phyloP scores from a whole-genome alignment of 2,329 filamentous ascomycete genomes.

The Colletotrichum neosansevieriae region DNA sequence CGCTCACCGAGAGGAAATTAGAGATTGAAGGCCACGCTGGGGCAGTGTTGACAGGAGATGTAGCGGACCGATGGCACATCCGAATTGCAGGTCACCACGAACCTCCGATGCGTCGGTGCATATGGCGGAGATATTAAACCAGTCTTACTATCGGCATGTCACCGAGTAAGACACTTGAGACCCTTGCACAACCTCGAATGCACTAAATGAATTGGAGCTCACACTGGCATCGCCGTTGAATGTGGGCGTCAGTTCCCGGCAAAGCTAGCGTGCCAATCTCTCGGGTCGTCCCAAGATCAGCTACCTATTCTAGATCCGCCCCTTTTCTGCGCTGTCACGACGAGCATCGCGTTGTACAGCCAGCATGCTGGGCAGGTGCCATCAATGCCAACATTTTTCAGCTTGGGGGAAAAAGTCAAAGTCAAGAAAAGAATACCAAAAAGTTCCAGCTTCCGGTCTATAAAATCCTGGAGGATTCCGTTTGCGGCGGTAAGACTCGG shows the following conservation, averaged over 20 bases:
- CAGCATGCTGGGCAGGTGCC: background rate
- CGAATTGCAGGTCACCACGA: background rate
- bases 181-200: background rate
- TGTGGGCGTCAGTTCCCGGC: background rate
- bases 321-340: background rate
- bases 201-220: background rate
- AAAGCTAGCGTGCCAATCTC: background rate
- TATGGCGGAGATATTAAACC: background rate
- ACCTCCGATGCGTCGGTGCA: background rate
- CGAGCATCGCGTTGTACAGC: background rate
- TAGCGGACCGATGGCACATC: background rate
- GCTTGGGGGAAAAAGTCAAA: background rate
- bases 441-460: conserved; percentile 4
- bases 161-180: background rate
- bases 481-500: conserved; percentile 10
- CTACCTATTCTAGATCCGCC: background rate
- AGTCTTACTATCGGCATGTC: background rate
- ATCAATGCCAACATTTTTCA: background rate
- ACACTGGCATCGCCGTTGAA: background rate
- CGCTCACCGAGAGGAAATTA: no score
- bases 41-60: background rate
- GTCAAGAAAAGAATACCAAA: background rate
- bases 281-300: background rate
- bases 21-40: background rate
- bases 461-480: conserved; percentile 18